Evolutionary conservation across 148 eudicot species (phyloP).

Genomic region (Spergularia bocconei): DNA sequence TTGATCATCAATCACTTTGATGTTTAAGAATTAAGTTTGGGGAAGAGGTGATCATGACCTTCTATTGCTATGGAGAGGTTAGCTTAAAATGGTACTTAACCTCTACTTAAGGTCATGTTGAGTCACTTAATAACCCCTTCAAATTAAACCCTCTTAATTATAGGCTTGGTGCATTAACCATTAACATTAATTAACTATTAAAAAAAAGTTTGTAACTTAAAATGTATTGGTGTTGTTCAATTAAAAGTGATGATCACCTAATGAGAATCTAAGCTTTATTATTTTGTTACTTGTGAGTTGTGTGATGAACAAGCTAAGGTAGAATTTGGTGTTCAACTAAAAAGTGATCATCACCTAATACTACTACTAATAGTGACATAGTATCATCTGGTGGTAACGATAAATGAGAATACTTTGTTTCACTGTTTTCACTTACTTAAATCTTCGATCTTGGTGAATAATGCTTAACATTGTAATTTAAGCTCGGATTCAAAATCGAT

Average conservation of each 20-base stretch:
- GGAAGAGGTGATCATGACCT: constrained; percentile 10
- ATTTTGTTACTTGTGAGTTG: no score
- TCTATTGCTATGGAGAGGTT: constrained; percentile 18
- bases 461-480: no score
- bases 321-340: not conserved
- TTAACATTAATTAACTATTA: not conserved
- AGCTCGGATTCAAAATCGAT: no score
- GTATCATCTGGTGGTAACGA: no score
- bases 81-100: not conserved
- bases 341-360: not conserved
- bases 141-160: not conserved
- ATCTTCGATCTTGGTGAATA: no score
- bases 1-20: not conserved
- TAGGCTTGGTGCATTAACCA: constrained; percentile 5
- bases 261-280: no score
- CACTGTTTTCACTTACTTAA: no score
- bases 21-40: not conserved
- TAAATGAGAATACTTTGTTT: no score
- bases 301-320: no score
- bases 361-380: not conserved
- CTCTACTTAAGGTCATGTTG: not conserved
- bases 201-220: not conserved
- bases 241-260: no score
- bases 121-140: constrained; percentile 6
- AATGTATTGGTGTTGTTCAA: no score